Evolutionary conservation across 2,329 filamentous ascomycete species (phyloP).

Genomic region (Raffaelea albimanens): DNA sequence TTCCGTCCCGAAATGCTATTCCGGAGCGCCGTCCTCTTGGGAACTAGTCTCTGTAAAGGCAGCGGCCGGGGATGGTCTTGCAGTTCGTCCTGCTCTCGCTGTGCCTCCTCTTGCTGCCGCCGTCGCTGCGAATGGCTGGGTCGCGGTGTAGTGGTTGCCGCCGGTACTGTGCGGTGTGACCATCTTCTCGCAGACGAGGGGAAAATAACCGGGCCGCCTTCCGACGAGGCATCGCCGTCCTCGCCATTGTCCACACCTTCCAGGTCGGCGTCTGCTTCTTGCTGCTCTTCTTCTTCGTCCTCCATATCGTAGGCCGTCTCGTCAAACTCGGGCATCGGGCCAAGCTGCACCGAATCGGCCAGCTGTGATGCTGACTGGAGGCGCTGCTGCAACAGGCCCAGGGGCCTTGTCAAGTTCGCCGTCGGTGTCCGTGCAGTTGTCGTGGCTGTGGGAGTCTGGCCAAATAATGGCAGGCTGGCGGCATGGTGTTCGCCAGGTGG

Average conservation of each 20-base stretch:
- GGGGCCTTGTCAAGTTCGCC: too few species aligned
- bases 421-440: not conserved
- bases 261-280: too few species aligned
- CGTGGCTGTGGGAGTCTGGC: not conserved
- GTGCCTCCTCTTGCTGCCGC: not conserved
- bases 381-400: slow-evolving; percentile 8
- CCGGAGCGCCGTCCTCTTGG: too few species aligned
- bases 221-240: slow-evolving; percentile 1
- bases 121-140: not conserved
- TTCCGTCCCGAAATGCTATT: not conserved
- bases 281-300: not conserved
- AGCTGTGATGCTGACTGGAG: slow-evolving; percentile 13
- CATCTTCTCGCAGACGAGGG: too few species aligned
- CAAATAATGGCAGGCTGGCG: too few species aligned
- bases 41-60: too few species aligned
- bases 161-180: slow-evolving; percentile 29
- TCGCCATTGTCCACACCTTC: not conserved
- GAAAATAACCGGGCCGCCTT: too few species aligned
- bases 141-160: not conserved
- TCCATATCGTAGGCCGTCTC: slow-evolving; percentile 6
- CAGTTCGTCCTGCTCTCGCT: not conserved
- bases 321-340: slow-evolving; percentile 17
- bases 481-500: too few species aligned
- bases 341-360: slow-evolving; percentile 15
- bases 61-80: not conserved